Percentiles rank a stretch among this genome's conserved stretches.
Evolutionary conservation across 495 filamentous ascomycete species (phyloP).

Genomic region (Mycothermus thermophilus): DNA sequence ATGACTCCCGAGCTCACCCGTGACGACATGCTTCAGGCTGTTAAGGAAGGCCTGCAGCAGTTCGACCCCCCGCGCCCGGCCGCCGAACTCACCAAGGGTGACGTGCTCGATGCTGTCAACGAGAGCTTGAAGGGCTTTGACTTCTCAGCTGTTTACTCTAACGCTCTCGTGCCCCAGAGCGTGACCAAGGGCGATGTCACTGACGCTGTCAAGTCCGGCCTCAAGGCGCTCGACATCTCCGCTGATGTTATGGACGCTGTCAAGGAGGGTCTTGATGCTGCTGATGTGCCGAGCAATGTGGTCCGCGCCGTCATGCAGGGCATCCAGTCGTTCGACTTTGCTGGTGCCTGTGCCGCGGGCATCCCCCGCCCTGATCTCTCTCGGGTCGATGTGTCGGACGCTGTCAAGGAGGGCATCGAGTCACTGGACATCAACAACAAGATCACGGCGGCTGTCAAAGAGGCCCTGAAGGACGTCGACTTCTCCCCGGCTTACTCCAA

Average conservation of each 20-base stretch:
- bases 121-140: conserved; percentile 31
- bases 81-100: conserved; percentile 20
- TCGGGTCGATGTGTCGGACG: neutral
- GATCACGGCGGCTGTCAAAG: neutral
- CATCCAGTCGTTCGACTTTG: conserved; percentile 12
- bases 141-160: conserved; percentile 16
- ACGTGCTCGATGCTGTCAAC: conserved; percentile 31
- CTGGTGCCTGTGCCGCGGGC: neutral
- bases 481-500: neutral
- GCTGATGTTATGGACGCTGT: conserved; percentile 17
- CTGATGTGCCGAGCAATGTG: conserved; percentile 8
- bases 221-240: conserved; percentile 13
- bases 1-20: conserved; percentile 32
- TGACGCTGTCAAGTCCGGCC: conserved; percentile 17
- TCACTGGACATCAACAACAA: neutral
- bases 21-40: conserved; percentile 41
- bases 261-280: conserved; percentile 14
- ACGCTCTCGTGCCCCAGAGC: conserved; percentile 12
- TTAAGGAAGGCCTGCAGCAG: conserved; percentile 36
- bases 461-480: neutral
- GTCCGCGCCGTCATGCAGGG: conserved; percentile 11
- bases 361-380: conserved; percentile 2
- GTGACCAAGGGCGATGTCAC: conserved; percentile 15
- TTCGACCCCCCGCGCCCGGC: conserved; percentile 19
- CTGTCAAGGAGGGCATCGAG: neutral